Evolutionary conservation across 257 asterid genomes (phyloP).

Genomic region (Solanum pimpinellifolium): DNA sequence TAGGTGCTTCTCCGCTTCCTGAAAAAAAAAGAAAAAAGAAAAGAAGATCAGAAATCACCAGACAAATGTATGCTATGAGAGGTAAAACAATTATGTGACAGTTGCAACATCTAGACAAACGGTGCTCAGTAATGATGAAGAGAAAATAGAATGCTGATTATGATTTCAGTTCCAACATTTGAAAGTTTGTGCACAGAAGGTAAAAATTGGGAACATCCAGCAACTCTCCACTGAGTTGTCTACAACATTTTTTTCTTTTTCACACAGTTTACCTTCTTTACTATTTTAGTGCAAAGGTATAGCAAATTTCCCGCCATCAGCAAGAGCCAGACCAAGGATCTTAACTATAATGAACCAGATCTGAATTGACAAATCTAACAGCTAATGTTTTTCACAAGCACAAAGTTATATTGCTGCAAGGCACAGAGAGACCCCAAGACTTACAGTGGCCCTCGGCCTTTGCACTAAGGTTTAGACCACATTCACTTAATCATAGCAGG

Average conservation of each 20-base stretch:
- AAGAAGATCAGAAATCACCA: background rate
- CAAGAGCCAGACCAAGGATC: background rate
- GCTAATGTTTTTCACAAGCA: background rate
- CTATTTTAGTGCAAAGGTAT: background rate
- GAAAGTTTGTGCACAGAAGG: background rate
- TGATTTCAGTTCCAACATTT: background rate
- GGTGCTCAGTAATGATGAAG: background rate
- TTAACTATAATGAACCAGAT: background rate
- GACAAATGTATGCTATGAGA: background rate
- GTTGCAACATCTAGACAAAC: background rate
- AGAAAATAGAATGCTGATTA: background rate
- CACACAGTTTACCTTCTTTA: background rate
- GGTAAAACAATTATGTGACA: background rate
- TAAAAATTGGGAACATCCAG: background rate
- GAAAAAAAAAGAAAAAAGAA: background rate
- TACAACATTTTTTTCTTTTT: background rate
- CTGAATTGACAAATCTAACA: background rate
- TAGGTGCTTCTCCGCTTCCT: slow-evolving; percentile 91
- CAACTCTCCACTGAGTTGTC: background rate
- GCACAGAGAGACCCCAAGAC: background rate
- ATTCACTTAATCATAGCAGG: background rate
- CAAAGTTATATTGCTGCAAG: background rate
- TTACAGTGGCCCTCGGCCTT: background rate
- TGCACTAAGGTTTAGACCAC: background rate
- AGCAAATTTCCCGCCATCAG: background rate